Percentiles rank a stretch among this genome's conserved stretches.
Evolutionary conservation across 257 asterid species (phyloP).

Genomic region (Voacanga thouarsii): DNA sequence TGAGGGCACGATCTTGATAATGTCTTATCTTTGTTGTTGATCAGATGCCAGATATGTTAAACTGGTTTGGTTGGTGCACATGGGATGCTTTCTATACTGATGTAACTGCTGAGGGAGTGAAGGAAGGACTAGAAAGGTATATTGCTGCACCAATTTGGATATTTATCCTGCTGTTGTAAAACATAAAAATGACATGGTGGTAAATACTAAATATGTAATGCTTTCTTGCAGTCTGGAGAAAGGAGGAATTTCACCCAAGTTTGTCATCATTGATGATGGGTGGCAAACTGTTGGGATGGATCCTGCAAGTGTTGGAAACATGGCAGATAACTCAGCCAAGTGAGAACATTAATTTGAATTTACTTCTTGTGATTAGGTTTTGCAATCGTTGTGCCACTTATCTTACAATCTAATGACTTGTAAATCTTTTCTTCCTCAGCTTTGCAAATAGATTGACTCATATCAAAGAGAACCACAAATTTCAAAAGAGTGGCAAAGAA

Average conservation of each 20-base stretch:
- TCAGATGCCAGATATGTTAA: slow-evolving; percentile 91
- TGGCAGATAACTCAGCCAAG: slow-evolving; percentile 84
- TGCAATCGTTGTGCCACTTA: background rate
- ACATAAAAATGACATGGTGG: background rate
- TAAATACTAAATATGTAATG: background rate
- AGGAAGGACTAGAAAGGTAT: slow-evolving; percentile 76
- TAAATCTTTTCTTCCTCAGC: slow-evolving; percentile 36
- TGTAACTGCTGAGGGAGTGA: slow-evolving; percentile 81
- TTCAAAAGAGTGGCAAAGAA: slow-evolving; percentile 72
- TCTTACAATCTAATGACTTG: background rate
- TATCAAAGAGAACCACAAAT: slow-evolving; percentile 87
- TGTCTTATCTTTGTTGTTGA: slow-evolving; percentile 3
- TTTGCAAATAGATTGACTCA: slow-evolving; percentile 74
- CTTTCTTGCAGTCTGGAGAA: slow-evolving; percentile 49
- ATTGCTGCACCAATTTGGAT: background rate
- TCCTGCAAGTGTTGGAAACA: slow-evolving; percentile 41
- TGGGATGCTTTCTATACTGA: slow-evolving; percentile 98
- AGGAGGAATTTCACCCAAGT: slow-evolving; percentile 84
- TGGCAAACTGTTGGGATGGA: slow-evolving; percentile 96
- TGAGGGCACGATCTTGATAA: background rate
- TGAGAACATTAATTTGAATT: slow-evolving; percentile 26
- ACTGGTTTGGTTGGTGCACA: slow-evolving; percentile 99
- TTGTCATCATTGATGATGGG: slow-evolving; percentile 88
- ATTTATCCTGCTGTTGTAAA: background rate
- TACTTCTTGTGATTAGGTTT: background rate